phyloP scores from a whole-genome alignment of 23 red algal genomes.

The Rhodosorus marinus region DNA sequence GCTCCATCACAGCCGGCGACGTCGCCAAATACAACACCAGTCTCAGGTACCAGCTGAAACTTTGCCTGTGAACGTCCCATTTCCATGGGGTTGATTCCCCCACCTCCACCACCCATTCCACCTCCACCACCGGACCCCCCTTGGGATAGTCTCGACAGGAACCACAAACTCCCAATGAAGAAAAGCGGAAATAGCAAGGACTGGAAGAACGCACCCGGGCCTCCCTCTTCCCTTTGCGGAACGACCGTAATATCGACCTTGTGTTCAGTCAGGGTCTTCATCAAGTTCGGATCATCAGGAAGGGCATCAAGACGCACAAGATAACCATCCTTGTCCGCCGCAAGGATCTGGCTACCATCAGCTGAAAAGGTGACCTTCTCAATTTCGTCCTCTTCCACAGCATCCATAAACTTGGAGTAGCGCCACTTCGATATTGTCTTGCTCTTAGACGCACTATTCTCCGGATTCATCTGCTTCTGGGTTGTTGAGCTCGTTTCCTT shows the following conservation, averaged over 20 bases:
- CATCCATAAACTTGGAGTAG: neutral
- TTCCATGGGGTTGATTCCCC: constrained; percentile 1
- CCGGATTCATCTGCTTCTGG: no score
- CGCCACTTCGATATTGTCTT: no score
- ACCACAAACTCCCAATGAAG: constrained; percentile 17
- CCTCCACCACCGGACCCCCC: constrained; percentile 28
- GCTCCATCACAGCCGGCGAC: constrained; percentile 19
- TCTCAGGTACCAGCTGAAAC: constrained; percentile 21
- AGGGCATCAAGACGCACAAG: neutral
- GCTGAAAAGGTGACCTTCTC: neutral
- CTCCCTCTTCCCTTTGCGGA: constrained; percentile 21
- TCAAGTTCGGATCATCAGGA: neutral
- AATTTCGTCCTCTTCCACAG: neutral
- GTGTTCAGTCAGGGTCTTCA: neutral
- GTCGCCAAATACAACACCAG: constrained; percentile 23
- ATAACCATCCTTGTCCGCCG: neutral
- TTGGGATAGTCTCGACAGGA: constrained; percentile 64
- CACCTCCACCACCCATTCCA: constrained; percentile 5
- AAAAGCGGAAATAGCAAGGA: constrained; percentile 44
- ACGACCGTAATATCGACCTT: neutral
- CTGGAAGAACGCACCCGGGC: constrained; percentile 63
- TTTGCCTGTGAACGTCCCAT: constrained; percentile 7
- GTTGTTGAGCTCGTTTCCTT: no score
- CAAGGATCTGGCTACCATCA: neutral
- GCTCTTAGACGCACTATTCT: no score